Base-by-base conservation (phyloP, 768 basidiomycete species). In the Exidia glandulosa region DNA sequence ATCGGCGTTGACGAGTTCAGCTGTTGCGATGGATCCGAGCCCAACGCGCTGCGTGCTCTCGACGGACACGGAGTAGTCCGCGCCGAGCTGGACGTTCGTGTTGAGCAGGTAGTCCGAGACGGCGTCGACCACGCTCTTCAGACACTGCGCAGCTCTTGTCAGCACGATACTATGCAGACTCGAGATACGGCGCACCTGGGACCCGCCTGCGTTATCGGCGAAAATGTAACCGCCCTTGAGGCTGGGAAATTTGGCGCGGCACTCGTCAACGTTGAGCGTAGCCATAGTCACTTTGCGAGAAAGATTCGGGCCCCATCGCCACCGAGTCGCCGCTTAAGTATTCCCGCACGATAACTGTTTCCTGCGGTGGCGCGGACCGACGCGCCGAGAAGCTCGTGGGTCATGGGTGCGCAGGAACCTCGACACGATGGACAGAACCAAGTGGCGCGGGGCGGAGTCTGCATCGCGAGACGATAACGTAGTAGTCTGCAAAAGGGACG, bases 151-250 rank as follows among this genome's bases (percentile, higher is more conserved):
- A 48, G 13, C 32, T 31, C n/a, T n/a, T 14, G 33, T 29, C n/a
- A 47, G 37, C 41, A 13, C 16, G 33, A 45, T 25, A 56, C n/a
- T 33, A 32, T 25, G 19, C 6, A 60, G 27, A 31, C 27, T n/a
- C 23, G 2, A 47, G n/a, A 23, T n/a, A 14, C 33, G n/a, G 31
- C 62, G 33, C 47, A 65, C 80, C 68, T 83, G 88, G 2, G 87
- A 88, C 7, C 87, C 88, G 0, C 87, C 88, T 0, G 88, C 88
- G 61, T 87, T 90, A 73, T 89, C 88, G 2, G 77, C 88, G 65
- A 80, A 89, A 61, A 87, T 77, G 65, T 77, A 88, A 1, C 81
- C 83, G 1, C 76, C 72, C 32, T 74, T 68, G 30, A 90, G 73
- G 3, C 84, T 71, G 3, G 86, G 88, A 67, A 90, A 89, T 36